Evolutionary conservation across 345 rosid genomes (phyloP), one percentile per base, ranked within the genome.

Genomic region (Moricandia moricandioides): DNA sequence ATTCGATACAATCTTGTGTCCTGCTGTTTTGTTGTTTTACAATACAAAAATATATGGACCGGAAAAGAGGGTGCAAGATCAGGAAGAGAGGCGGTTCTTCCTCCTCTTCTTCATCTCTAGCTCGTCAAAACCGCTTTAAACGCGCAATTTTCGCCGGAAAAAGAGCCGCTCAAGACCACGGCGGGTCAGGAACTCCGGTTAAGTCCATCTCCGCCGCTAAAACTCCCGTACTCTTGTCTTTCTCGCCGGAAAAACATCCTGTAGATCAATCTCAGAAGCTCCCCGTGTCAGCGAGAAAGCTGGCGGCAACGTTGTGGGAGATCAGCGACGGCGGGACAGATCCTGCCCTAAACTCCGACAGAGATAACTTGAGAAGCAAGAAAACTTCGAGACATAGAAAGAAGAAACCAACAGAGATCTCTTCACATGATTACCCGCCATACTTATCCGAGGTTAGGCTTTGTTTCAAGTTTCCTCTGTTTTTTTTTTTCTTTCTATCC

Each of bases 301-400:
- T 94, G 40, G 98, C 91, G 6, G 98, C 98, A 6, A 88, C 91
- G 2, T 78, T 91, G 62, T 90, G 98, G 96, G 98, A 87, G 73
- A 86, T 91, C 81, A 88, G 87, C 49, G 85, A 82, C 75, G 79
- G 85, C 51, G 79, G 86, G 39, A 77, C 86, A 65, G 84, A 89
- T 0, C 81, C 88, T 0, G 69, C 65, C 6, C 54, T 12, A 13
- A 70, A 60, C 17, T 74, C 79, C 39, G 74, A 76, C 14, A 74
- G 37, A 60, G 89, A 79, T 34, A 35, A 14, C 40, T 13, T 65
- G 37, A 64, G 61, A 43, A 83, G 70, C 39, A 79, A 71, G 83
- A 78, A 82, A 82, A 74, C 83, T 3, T 43, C 65, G 56, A 79
- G 79, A 72, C 69, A 71, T 78, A 83, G 73, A 78, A 69, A 71